Evolutionary conservation across 495 filamentous ascomycete species (phyloP), one percentile per base, ranked within the genome.

Genomic region (Lasiosphaeria ovina): DNA sequence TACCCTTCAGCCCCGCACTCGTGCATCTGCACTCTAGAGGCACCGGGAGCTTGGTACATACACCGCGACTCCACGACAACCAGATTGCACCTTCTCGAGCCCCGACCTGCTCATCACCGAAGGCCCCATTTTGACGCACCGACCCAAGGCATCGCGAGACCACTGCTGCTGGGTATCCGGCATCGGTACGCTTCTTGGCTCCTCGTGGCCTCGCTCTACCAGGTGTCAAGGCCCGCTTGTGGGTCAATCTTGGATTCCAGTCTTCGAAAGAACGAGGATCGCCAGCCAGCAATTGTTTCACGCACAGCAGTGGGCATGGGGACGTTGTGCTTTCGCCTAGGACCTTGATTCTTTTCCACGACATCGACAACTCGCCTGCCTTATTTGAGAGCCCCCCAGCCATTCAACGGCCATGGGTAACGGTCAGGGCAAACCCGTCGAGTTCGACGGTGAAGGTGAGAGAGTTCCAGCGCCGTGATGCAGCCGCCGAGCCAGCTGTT

Each of bases 391-490:
- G 16, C 55, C 35, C 4, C 1, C 9, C 38, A 58, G 53, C n/a
- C 62, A 54, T n/a, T 31, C 8, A 5, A 61, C 44, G 35, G 58
- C 61, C 51, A 98, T 98, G 94, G 94, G 94, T 70, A 97, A 98
- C 74, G 86, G 84, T 68, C 91, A 91, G 72, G 94, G 94, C 72
- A 97, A 97, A 74, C 92, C 89, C 72, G 85, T 97, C 76, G 86
- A 89, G 69, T 89, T 92, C 78, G 89, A 89, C 72, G 92, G 96
- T 79, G 91, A 96, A 83, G 90, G 93, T 97, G 76, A 69, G 89
- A 40, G 49, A 51, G 10, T 16, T 45, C 9, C 5, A 2, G 5
- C 5, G 14, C 52, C 35, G 7, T 24, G 16, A 6, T 10, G 24
- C 24, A 24, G 24, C 24, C 2, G 24, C 24, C 24, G 24, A 24